Evolutionary conservation across 2,329 filamentous ascomycete genomes (phyloP).

Genomic region (Aspergillus fischeri): DNA sequence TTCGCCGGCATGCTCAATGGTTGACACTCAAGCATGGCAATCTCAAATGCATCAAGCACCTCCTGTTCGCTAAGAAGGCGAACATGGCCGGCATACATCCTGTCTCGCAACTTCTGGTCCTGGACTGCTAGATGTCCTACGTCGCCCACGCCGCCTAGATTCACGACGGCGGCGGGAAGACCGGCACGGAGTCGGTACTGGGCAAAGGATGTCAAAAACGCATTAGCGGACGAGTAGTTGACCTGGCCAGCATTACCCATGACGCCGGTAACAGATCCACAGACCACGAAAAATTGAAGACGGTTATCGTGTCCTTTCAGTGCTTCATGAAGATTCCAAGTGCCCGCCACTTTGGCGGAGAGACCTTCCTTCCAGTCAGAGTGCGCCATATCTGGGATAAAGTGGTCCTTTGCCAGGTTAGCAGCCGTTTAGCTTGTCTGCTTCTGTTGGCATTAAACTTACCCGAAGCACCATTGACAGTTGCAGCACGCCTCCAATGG

Average conservation of each 20-base stretch:
- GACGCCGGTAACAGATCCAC: slow-evolving; percentile 26
- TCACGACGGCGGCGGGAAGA: slow-evolving; percentile 13
- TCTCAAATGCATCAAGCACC: no score
- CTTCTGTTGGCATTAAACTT: no score
- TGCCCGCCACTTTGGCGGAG: slow-evolving; percentile 13
- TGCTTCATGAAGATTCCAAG: slow-evolving; percentile 20
- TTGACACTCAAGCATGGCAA: no score
- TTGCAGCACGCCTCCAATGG: slow-evolving; percentile 17
- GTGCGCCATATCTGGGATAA: background rate
- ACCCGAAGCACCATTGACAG: slow-evolving; percentile 21
- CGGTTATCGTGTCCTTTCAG: background rate
- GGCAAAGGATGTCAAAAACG: slow-evolving; percentile 23
- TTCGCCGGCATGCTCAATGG: no score
- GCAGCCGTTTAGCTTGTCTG: no score
- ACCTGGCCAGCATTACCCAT: slow-evolving; percentile 36
- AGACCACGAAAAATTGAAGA: slow-evolving; percentile 19
- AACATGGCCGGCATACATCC: no score
- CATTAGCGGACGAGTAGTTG: slow-evolving; percentile 32
- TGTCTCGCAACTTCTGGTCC: no score
- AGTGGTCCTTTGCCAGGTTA: no score
- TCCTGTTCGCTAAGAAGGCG: no score
- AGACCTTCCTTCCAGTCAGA: background rate
- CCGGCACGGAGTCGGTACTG: slow-evolving; percentile 15
- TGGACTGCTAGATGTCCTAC: slow-evolving; percentile 10
- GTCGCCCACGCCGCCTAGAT: slow-evolving; percentile 18